A percentile compares a stretch with the other conserved stretches of the same genome.
These are phyloP conservation scores for Chondrostereum purpureum DNA, from an alignment of 1,284 basidiomycete genomes.

Conservation along the genomic window DNA sequence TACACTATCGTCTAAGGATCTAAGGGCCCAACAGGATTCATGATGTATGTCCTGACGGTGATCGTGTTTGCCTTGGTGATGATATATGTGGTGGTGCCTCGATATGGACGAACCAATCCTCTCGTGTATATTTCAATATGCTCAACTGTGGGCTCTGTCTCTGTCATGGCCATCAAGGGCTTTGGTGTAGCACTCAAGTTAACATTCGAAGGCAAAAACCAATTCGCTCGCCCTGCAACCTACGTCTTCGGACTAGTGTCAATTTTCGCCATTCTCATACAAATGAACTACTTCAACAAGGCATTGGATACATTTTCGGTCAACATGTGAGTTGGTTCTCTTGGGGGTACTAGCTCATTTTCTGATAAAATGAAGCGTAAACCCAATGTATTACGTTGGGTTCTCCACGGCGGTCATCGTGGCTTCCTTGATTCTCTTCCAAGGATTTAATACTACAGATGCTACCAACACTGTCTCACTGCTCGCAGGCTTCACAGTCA, in stretches of 20 bases:
- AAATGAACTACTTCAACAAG: conserved; percentile 99
- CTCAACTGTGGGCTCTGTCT: conserved; percentile 75
- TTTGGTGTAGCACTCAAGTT: conserved; percentile 90
- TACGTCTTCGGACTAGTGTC: conserved; percentile 91
- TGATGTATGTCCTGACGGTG: conserved; percentile 85
- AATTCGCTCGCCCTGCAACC: conserved; percentile 91
- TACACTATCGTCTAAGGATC: conserved; percentile 1
- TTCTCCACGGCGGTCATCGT: conserved; percentile 96
- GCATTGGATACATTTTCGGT: conserved; percentile 96
- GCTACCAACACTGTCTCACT: conserved; percentile 80
- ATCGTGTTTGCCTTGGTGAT: conserved; percentile 79
- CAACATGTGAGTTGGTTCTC: conserved; percentile 72
- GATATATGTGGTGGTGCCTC: conserved; percentile 86
- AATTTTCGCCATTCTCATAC: conserved; percentile 82
- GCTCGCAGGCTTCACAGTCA: conserved; percentile 81
- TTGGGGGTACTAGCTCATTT: neutral
- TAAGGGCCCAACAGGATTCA: conserved; percentile 55
- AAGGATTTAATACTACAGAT: conserved; percentile 90
- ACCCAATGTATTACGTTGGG: conserved; percentile 97
- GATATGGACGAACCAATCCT: conserved; percentile 83
- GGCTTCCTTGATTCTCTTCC: conserved; percentile 93
- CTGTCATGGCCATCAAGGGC: conserved; percentile 83
- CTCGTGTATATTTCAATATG: conserved; percentile 94
- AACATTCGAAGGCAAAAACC: conserved; percentile 91
- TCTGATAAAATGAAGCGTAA: conserved; percentile 57